phyloP scores from a whole-genome alignment of 2,329 filamentous ascomycete genomes.

The Clonostachys chloroleuca region DNA sequence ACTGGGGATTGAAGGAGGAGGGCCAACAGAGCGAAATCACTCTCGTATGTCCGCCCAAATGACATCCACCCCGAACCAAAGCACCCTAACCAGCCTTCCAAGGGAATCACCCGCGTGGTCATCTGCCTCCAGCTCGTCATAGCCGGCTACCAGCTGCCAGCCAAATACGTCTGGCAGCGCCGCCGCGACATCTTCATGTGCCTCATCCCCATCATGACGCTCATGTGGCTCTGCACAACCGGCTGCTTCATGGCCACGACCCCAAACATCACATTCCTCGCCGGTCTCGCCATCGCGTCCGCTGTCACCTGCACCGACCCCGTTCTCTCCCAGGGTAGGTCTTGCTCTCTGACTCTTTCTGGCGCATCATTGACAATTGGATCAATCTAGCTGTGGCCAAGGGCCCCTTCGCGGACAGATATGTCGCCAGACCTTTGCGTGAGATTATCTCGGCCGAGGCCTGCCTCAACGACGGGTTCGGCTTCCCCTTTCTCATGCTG shows the following conservation, averaged over 20 bases:
- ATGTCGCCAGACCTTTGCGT: constrained; percentile 49
- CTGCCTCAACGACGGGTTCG: constrained; percentile 3
- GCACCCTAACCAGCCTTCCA: too few relatives aligned
- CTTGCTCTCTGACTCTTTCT: too few relatives aligned
- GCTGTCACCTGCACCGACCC: constrained; percentile 60
- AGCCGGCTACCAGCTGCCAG: constrained; percentile 57
- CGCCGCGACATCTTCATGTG: constrained; percentile 51
- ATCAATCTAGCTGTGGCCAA: constrained; percentile 44
- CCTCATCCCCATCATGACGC: constrained; percentile 55
- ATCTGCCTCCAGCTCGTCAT: constrained; percentile 62
- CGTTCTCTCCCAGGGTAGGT: constrained; percentile 47
- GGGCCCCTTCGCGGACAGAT: constrained; percentile 52
- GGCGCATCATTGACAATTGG: too few relatives aligned
- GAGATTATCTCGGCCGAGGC: constrained; percentile 52
- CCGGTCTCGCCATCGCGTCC: constrained; percentile 52
- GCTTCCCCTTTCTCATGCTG: constrained; percentile 53
- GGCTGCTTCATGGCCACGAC: constrained; percentile 50
- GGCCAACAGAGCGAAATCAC: constrained; percentile 28
- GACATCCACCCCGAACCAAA: constrained; percentile 1
- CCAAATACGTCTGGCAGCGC: constrained; percentile 42
- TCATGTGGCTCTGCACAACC: constrained; percentile 58
- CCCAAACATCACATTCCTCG: constrained; percentile 48
- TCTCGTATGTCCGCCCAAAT: constrained; percentile 19
- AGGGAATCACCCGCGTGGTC: constrained; percentile 49
- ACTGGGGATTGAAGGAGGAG: constrained; percentile 28